A percentile compares a stretch with the other conserved stretches of the same genome.
Evolutionary conservation across 441 rosid genomes (phyloP).

Genomic region (Biscutella laevigata): DNA sequence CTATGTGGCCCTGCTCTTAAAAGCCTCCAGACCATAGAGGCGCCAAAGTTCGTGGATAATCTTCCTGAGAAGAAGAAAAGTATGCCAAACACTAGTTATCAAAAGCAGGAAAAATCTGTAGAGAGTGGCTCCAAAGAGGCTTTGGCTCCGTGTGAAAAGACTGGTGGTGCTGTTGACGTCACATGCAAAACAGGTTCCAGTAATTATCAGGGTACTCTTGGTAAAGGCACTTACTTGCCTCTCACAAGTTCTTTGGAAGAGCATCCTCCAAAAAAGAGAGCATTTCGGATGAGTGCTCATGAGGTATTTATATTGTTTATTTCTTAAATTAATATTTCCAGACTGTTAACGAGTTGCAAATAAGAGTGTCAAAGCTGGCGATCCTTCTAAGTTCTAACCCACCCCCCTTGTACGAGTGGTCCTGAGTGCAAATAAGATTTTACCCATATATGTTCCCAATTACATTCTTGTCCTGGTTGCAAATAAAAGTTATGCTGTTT

Average conservation of each 20-base stretch:
- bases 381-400: too few species aligned
- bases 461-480: neutral
- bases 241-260: slow-evolving; percentile 26
- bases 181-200: slow-evolving; percentile 21
- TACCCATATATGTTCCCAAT: too few species aligned
- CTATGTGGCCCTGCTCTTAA: slow-evolving; percentile 69
- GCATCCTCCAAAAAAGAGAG: slow-evolving; percentile 33
- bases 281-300: slow-evolving; percentile 79
- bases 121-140: slow-evolving; percentile 35
- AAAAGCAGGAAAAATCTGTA: slow-evolving; percentile 35
- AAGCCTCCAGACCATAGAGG: slow-evolving; percentile 62
- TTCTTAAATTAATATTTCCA: neutral
- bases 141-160: slow-evolving; percentile 25
- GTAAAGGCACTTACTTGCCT: slow-evolving; percentile 25
- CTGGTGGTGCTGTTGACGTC: slow-evolving; percentile 29
- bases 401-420: too few species aligned
- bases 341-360: neutral
- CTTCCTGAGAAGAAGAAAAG: slow-evolving; percentile 31
- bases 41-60: slow-evolving; percentile 43
- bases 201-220: slow-evolving; percentile 28
- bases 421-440: too few species aligned
- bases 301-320: slow-evolving; percentile 46
- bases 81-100: slow-evolving; percentile 25
- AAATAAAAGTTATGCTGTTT: neutral
- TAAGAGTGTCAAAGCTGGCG: neutral